These are phyloP conservation scores for Dioscorea zingiberensis DNA, from an alignment of 106 monocot genomes.

Conservation along the genomic window DNA sequence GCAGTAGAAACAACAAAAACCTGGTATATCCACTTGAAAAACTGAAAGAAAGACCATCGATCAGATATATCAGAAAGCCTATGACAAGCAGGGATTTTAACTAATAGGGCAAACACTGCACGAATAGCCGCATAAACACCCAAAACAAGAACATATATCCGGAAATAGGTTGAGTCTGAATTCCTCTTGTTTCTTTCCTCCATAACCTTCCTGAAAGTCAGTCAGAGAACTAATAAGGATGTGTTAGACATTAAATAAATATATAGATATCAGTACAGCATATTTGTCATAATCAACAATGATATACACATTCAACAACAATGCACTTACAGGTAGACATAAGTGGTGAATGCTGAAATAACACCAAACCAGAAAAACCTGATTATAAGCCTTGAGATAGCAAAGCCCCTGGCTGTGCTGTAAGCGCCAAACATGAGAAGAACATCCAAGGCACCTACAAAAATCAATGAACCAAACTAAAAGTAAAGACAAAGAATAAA, in stretches of 20 bases:
- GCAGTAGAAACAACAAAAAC: conserved; percentile 19
- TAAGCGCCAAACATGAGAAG: conserved; percentile 96
- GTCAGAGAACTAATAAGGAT: background rate
- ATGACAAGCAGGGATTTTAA: conserved; percentile 88
- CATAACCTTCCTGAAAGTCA: conserved; percentile 70
- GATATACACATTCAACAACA: too few relatives aligned
- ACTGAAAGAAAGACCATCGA: conserved; percentile 82
- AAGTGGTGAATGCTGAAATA: conserved; percentile 47
- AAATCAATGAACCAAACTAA: background rate
- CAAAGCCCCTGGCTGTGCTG: conserved; percentile 75
- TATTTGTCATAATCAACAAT: background rate
- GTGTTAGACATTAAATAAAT: background rate
- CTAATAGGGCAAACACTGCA: conserved; percentile 49
- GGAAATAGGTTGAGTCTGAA: conserved; percentile 77
- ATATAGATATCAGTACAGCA: background rate
- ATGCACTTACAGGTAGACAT: conserved; percentile 74
- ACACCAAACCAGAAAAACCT: conserved; percentile 74
- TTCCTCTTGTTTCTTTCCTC: conserved; percentile 50
- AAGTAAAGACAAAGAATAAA: background rate
- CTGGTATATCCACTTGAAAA: conserved; percentile 98
- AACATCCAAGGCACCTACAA: conserved; percentile 74
- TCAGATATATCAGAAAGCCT: conserved; percentile 66
- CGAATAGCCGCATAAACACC: conserved; percentile 78
- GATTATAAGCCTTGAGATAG: conserved; percentile 78
- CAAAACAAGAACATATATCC: conserved; percentile 74